Evolutionary conservation across 768 basidiomycete genomes (phyloP), one percentile per base, ranked within the genome.

Genomic region (Pisolithus sp.): DNA sequence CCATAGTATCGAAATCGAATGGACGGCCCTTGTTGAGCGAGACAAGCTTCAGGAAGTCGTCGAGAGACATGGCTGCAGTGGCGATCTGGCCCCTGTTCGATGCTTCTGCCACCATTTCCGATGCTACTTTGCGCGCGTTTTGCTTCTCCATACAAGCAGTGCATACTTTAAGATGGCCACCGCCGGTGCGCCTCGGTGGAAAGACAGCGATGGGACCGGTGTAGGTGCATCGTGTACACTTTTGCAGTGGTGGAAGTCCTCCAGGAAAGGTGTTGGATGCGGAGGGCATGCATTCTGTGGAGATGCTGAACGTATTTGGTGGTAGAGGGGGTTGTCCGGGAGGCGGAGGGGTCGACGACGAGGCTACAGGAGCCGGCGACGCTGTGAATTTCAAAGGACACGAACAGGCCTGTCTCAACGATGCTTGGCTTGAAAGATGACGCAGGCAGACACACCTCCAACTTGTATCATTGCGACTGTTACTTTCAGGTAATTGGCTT

Each of bases 1-100:
- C 66, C 68, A 68, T 69, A 21, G 64, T 68, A 24, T 68, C 66
- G 39, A 68, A 69, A 53, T 68, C 68, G 41, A 68, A 68, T 0
- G 68, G 68, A 10, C 62, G 57, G 0, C 46, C 54, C 60, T 68
- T 68, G 54, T 68, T 68, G 50, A 65, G 50, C 23, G 67, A 64
- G 53, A 67, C 59, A 46, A 67, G 65, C 52, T 50, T 62, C 55
- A 67, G 58, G 48, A 67, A 67, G 57, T 67, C 67, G 52, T 67
- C 66, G 38, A 68, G 58, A 20, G 59, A 59, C 59, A 69, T 67
- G 54, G 66, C 67, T 5, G 66, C 66, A 20, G 66, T 69, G 20
- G 67, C 67, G 54, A 69, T 68, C 59, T 68, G 66, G n/a, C 61
- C 58, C 52, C 65, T 63, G 2, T 61, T 59, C 15, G 67, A 65